Evolutionary conservation across 148 eudicot genomes (phyloP), one percentile per base, ranked within the genome.

Genomic region (Simmondsia chinensis): DNA sequence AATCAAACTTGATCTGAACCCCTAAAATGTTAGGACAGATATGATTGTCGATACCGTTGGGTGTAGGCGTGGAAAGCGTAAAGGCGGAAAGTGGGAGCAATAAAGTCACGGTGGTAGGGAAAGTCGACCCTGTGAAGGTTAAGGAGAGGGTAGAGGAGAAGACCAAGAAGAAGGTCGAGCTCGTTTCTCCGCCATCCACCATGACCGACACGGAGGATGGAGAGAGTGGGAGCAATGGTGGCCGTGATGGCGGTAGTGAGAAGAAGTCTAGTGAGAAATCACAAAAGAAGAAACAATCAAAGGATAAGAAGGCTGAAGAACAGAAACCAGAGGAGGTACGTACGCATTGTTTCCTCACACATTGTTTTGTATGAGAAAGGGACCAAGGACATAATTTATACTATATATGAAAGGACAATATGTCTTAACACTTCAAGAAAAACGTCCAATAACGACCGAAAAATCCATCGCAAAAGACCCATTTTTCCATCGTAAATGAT

Each of bases 81-180:
- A 80, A 74, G 73, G 50, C 81, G 7, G 96, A 87, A 43, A 45
- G 42, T 31, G 44, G 24, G n/a, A 49, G 27, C 60, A 60, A 66
- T 45, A 87, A 71, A 58, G 33, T 87, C 65, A 77, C 77, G 14
- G 88, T 87, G 58, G 67, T 69, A 23, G 94, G 96, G 41, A 75
- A 67, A 8, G 71, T 87, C 61, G 89, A 87, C 78, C 79, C 94
- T 2, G 33, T 45, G 1, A 39, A 64, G 38, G 46, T 87, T 5
- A 60, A 75, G 37, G 83, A 72, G 40, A 67, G 39, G 39, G 72
- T 80, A 5, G 82, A 66, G 33, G 69, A 56, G 52, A 85, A 72
- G 71, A 80, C 52, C 8, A 71, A 68, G 46, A 80, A 70, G 70
- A 69, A 59, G 71, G 89, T 65, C 17, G 89, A 80, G 33, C 36